These are phyloP conservation scores for Cryptococcus sp. DNA, from an alignment of 1,284 basidiomycete genomes.

Conservation along the genomic window DNA sequence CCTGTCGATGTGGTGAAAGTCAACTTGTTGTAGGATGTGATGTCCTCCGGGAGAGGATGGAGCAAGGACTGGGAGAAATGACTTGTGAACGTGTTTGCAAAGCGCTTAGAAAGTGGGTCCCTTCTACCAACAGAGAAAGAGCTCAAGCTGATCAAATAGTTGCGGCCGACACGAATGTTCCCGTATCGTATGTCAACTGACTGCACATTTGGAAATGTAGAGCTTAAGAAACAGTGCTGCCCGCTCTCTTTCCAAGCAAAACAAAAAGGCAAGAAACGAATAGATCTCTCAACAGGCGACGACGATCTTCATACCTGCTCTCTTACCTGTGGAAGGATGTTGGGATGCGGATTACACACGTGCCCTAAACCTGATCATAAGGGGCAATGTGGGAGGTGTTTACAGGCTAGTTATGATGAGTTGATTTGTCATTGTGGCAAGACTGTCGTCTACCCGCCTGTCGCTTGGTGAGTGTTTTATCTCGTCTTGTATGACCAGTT, in stretches of 20 bases:
- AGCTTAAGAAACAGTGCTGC: constrained; percentile 57
- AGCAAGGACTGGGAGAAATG: constrained; percentile 54
- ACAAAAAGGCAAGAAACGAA: constrained; percentile 52
- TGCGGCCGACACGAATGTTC: constrained; percentile 80
- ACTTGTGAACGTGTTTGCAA: constrained; percentile 72
- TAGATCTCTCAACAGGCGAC: constrained; percentile 32
- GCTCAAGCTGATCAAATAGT: constrained; percentile 11
- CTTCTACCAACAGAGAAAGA: neutral
- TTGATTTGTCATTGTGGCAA: constrained; percentile 73
- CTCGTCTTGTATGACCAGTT: too few relatives aligned
- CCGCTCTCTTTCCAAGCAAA: constrained; percentile 68
- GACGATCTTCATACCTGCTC: constrained; percentile 72
- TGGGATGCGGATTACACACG: constrained; percentile 70
- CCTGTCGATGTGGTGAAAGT: constrained; percentile 74
- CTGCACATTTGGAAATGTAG: neutral
- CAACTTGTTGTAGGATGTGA: constrained; percentile 54
- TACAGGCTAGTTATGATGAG: constrained; percentile 85
- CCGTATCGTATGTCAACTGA: constrained; percentile 49
- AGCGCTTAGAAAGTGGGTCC: constrained; percentile 55
- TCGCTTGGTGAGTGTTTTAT: constrained; percentile 60
- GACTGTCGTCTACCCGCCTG: constrained; percentile 64
- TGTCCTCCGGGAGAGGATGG: constrained; percentile 40
- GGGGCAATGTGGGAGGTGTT: constrained; percentile 71
- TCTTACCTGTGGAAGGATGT: constrained; percentile 65
- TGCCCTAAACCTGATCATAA: constrained; percentile 74